These are phyloP conservation scores for Noccaea bulbosa DNA, from an alignment of 345 rosid genomes.

Conservation along the genomic window DNA sequence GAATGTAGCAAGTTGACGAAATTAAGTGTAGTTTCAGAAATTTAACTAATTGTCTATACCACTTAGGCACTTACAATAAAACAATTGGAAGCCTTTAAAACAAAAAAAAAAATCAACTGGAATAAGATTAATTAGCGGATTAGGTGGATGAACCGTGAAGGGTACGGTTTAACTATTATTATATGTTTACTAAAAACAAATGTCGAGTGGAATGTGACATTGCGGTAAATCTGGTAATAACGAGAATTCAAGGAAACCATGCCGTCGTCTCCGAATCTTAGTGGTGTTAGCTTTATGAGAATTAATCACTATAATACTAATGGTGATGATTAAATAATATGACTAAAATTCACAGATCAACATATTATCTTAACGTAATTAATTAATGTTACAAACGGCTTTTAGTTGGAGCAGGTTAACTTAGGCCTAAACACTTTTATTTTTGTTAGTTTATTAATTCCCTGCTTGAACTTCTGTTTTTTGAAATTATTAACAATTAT, in stretches of 20 bases:
- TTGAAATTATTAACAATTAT: background rate
- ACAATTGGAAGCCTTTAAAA: background rate
- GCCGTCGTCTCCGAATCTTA: constrained; percentile 40
- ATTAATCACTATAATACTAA: constrained; percentile 25
- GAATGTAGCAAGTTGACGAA: background rate
- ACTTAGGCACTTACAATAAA: background rate
- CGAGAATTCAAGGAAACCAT: constrained; percentile 34
- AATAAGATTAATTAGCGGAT: constrained; percentile 28
- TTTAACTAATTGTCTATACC: background rate
- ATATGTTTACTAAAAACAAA: background rate
- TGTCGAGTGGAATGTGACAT: constrained; percentile 44
- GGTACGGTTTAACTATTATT: constrained; percentile 16
- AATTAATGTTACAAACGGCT: constrained; percentile 33
- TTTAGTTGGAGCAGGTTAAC: constrained; percentile 40
- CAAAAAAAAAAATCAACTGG: no score
- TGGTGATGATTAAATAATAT: constrained; percentile 16
- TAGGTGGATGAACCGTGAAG: constrained; percentile 36
- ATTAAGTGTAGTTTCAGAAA: background rate
- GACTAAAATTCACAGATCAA: constrained; percentile 19
- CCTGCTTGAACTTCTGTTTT: background rate
- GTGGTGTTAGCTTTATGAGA: constrained; percentile 26
- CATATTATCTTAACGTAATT: constrained; percentile 20
- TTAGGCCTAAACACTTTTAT: background rate
- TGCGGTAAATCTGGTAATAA: constrained; percentile 37
- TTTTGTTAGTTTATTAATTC: background rate